phyloP scores from a whole-genome alignment of 805 yeast species.

The Candida suzukii region DNA sequence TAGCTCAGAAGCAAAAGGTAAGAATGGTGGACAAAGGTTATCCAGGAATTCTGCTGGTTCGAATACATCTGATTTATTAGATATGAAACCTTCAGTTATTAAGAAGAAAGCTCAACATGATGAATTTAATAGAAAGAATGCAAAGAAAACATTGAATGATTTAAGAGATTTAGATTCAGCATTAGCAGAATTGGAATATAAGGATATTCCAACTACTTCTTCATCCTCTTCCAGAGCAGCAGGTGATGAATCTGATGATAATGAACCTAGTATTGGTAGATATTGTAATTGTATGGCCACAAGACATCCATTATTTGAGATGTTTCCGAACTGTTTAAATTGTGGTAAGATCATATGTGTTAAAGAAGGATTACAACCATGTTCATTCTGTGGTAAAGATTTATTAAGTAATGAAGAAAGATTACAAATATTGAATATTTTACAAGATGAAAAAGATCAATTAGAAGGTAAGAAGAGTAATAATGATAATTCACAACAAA shows the following conservation, averaged over 20 bases:
- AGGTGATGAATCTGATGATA: slow-evolving; percentile 4
- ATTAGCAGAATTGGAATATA: slow-evolving; percentile 35
- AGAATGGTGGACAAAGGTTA: slow-evolving; percentile 3
- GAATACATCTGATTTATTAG: slow-evolving; percentile 43
- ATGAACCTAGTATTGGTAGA: slow-evolving; percentile 10
- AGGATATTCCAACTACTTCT: not conserved
- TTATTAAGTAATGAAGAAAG: slow-evolving; percentile 60
- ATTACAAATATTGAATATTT: slow-evolving; percentile 42
- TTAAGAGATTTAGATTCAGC: slow-evolving; percentile 46
- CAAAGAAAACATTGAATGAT: slow-evolving; percentile 40
- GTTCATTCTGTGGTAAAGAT: slow-evolving; percentile 72
- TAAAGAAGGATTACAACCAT: slow-evolving; percentile 86
- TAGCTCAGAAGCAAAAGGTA: not conserved
- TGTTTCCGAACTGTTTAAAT: slow-evolving; percentile 87
- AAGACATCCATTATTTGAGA: slow-evolving; percentile 79
- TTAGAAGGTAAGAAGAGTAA: slow-evolving; percentile 24
- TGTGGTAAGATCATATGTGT: slow-evolving; percentile 93
- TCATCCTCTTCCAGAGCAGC: not conserved
- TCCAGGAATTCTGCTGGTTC: slow-evolving; percentile 19
- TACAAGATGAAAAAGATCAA: slow-evolving; percentile 46
- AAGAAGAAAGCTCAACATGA: slow-evolving; percentile 23
- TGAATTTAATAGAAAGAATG: slow-evolving; percentile 26
- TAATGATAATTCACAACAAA: slow-evolving; percentile 10
- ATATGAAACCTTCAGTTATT: slow-evolving; percentile 27
- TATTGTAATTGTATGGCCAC: slow-evolving; percentile 81